These are phyloP conservation scores for Saururus chinensis DNA, from an alignment of 164 flowering plant species.

Conservation along the genomic window DNA sequence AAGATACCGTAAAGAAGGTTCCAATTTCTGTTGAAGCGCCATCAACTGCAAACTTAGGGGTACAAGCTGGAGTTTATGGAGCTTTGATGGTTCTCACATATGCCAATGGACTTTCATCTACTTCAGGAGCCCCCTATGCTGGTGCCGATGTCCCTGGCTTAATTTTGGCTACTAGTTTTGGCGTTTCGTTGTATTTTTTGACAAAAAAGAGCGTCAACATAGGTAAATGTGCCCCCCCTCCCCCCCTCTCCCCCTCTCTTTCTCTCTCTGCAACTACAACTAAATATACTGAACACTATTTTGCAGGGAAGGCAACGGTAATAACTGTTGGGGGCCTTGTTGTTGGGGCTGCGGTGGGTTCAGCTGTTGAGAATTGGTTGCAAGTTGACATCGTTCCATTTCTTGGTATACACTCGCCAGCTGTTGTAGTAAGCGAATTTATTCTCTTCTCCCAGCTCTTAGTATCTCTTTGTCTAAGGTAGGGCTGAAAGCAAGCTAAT, in stretches of 20 bases:
- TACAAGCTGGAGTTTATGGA: constrained; percentile 88
- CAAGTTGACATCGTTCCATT: constrained; percentile 95
- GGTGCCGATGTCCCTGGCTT: constrained; percentile 92
- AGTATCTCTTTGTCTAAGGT: constrained; percentile 71
- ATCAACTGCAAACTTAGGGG: constrained; percentile 43
- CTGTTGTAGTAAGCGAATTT: constrained; percentile 74
- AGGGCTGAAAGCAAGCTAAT: constrained; percentile 11
- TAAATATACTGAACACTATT: not conserved
- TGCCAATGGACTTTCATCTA: constrained; percentile 52
- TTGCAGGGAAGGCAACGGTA: constrained; percentile 75
- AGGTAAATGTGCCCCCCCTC: constrained; percentile 32
- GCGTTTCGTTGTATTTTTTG: constrained; percentile 85
- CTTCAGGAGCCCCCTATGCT: constrained; percentile 33
- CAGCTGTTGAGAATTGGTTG: constrained; percentile 83
- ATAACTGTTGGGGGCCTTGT: constrained; percentile 85
- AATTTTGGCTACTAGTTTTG: constrained; percentile 79
- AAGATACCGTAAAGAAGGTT: constrained; percentile 39
- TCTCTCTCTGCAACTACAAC: no score
- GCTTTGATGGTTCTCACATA: constrained; percentile 69
- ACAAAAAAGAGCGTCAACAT: constrained; percentile 68
- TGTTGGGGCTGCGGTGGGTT: constrained; percentile 87
- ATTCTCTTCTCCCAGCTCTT: constrained; percentile 73
- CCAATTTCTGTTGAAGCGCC: constrained; percentile 66
- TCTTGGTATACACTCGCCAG: constrained; percentile 74
- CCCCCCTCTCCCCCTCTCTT: no score